Conservation (phyloP, 768 basidiomycete species). For the Strobilomyces dryophilus region DNA sequence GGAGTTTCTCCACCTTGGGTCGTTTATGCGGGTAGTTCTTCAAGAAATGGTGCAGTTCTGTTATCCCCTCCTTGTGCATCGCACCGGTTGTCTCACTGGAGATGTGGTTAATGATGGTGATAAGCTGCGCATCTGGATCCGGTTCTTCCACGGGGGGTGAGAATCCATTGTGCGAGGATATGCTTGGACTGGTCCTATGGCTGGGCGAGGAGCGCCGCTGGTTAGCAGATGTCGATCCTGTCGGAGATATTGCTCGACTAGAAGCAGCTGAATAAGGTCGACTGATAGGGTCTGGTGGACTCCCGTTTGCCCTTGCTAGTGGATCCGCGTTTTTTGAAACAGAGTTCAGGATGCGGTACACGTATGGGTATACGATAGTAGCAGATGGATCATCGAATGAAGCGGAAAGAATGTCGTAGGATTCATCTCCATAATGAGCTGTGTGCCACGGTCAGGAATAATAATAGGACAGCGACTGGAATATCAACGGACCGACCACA, state of each 20-base stretch:
- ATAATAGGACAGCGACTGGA: conserved; percentile 1
- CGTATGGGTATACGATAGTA: conserved; percentile 95
- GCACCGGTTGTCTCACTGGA: conserved; percentile 87
- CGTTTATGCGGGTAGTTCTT: conserved; percentile 87
- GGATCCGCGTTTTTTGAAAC: conserved; percentile 41
- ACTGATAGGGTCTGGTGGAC: conserved; percentile 35
- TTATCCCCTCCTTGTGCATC: conserved; percentile 90
- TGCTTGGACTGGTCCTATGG: conserved; percentile 64
- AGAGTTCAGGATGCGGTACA: conserved; percentile 86
- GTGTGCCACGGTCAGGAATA: conserved; percentile 14
- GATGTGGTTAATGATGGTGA: conserved; percentile 80
- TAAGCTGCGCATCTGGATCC: conserved; percentile 81
- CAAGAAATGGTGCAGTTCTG: conserved; percentile 89
- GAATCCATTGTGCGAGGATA: conserved; percentile 55
- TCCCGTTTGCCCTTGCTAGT: conserved; percentile 18
- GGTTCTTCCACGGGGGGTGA: conserved; percentile 68
- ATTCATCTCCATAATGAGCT: conserved; percentile 84
- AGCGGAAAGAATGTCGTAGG: conserved; percentile 85
- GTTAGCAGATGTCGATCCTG: conserved; percentile 54
- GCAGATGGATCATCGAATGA: conserved; percentile 96
- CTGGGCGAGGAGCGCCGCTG: conserved; percentile 56
- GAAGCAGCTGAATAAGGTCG: conserved; percentile 55
- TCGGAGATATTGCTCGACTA: conserved; percentile 70
- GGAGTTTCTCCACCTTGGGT: conserved; percentile 78
- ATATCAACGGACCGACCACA: conserved; percentile 73